Evolutionary conservation across 2,329 filamentous ascomycete genomes (phyloP), one percentile per base, ranked within the genome.

Genomic region (Pseudogymnoascus sp.): DNA sequence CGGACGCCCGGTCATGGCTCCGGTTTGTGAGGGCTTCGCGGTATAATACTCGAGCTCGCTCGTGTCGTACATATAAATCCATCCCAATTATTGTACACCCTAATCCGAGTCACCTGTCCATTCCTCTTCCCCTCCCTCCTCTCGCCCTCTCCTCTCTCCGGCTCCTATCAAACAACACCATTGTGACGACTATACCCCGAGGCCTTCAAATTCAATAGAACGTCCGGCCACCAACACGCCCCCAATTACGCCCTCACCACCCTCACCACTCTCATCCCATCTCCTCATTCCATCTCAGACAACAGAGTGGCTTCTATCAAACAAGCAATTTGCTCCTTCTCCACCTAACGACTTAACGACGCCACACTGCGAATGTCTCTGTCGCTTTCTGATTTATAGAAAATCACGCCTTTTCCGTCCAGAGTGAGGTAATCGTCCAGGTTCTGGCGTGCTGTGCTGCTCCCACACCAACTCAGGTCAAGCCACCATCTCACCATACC

Each of bases 281-380:
- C 21, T 23, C 50, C 50, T 34, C 18, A 46, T 31, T 16, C 23
- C 23, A 50, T 8, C 44, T 28, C 44, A 56, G 28, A 56, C 25
- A 21, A 12, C 10, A 53, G 46, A 53, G 46, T 56, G 50, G 50
- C 28, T 56, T 56, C 50, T 56, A 56, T 34, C 50, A 56, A 36
- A 56, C 50, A 56, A 36, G 28, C 50, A 56, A 56, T 56, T 34
- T 56, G 18, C 28, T 18, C 28, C 50, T 56, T 56, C 28, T 56
- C 50, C 50, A 56, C 50, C 50, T 21, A 56, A 56, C 50, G 50
- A 56, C 50, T 56, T 34, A 56, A 56, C 50, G 50, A 56, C 28
- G 50, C 28, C 50, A 36, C 50, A 34, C 28, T 56, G 16, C 50
- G 50, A 56, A 56, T 56, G 50, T 56, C 50, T 56, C 50, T 56